Evolutionary conservation across 441 rosid species (phyloP), one percentile per base, ranked within the genome.

Genomic region (Populus hybrid): DNA sequence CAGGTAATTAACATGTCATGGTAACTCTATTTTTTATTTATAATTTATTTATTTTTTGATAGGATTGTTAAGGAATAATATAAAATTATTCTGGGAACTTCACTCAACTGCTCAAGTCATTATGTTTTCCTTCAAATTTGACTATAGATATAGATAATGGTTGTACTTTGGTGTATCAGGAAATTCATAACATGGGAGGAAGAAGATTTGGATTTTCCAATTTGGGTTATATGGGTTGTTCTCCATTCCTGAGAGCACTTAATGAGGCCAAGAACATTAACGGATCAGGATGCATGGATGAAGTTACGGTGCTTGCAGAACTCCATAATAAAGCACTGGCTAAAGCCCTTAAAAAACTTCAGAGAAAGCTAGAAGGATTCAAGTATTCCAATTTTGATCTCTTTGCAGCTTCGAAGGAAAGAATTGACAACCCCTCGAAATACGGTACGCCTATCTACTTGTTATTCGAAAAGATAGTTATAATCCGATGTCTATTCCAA

Each of bases 201-300:
- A 83, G 81, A 50, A 83, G 77, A 73, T 79, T 83, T 42, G 83
- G 72, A 38, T 21, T 80, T 24, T 8, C 46, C 5, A 75, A 46
- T 35, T 3, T 79, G 30, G 50, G 32, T 5, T 40, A 61, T 2
- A 18, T 63, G 50, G 78, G 80, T 28, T 63, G 75, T n/a, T 1
- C 69, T 16, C 82, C 85, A 10, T n/a, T 0, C 23, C 6, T 38
- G 26, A 69, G 36, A 66, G 76, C 67, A 40, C 35, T 63, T 54
- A 61, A 36, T 0, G 11, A 75, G 10, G 73, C 24, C 50, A 40
- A 3, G 2, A 40, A 40, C 14, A 40, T 26, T 26, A 26, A 40
- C 35, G 54, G 14, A 40, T 65, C 40, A 2, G 50, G 73, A 7
- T 64, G 76, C 32, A 2, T 23, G 23, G 67, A 70, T 26, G 70